These are phyloP conservation scores for Sporothrix brasiliensis DNA, from an alignment of 2,329 filamentous ascomycete genomes.

Conservation along the genomic window DNA sequence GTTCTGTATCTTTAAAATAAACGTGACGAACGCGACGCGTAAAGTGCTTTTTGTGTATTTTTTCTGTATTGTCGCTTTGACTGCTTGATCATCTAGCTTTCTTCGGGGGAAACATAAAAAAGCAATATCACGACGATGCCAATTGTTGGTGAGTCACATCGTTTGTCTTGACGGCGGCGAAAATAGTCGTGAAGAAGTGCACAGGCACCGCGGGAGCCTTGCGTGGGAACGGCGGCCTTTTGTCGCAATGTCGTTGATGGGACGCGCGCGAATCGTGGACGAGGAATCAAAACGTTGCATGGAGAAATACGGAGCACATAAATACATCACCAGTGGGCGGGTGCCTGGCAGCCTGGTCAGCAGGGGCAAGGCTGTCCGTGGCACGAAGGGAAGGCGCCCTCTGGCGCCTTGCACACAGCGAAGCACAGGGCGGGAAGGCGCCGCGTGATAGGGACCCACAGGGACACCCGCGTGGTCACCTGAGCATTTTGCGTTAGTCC, in stretches of 20 bases:
- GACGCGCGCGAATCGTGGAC: neutral
- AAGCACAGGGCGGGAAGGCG: constrained; percentile 7
- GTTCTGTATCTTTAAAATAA: neutral
- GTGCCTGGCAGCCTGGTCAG: constrained; percentile 29
- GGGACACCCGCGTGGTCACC: constrained; percentile 13
- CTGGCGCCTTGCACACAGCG: neutral
- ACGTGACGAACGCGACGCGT: constrained; percentile 11
- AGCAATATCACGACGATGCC: neutral
- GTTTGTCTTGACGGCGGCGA: neutral
- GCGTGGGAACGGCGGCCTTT: neutral
- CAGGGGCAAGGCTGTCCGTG: constrained; percentile 3
- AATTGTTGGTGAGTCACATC: constrained; percentile 1
- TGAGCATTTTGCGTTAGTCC: constrained; percentile 5
- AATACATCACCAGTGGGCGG: neutral
- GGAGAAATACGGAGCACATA: too few relatives aligned
- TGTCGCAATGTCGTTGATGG: neutral
- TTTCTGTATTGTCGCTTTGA: neutral
- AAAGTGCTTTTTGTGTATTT: neutral
- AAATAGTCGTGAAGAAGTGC: constrained; percentile 4
- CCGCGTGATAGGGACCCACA: constrained; percentile 28
- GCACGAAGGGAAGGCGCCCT: neutral
- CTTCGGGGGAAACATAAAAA: neutral
- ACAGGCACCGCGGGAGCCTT: constrained; percentile 9
- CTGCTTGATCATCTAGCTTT: too few relatives aligned
- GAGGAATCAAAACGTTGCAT: neutral